Evolutionary conservation across 179 eudicot species (phyloP).

Genomic region (Heliamphora pulchella): DNA sequence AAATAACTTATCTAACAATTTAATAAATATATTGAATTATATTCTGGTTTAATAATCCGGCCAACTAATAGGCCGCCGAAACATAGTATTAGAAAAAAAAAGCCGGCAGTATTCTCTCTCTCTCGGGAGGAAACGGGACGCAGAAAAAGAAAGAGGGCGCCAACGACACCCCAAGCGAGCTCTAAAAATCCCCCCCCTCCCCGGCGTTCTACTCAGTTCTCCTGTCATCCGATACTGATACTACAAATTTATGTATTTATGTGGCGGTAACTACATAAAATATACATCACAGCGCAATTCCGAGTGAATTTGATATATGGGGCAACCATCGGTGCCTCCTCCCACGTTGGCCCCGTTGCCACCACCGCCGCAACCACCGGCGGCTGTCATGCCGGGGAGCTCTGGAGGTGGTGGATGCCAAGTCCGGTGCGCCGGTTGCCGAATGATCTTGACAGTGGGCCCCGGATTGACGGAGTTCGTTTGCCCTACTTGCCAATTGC

Average conservation of each 20-base stretch:
- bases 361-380: not conserved
- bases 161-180: conserved; percentile 7
- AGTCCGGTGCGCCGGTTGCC: conserved; percentile 18
- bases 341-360: not conserved
- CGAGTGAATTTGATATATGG: conserved; percentile 8
- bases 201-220: conserved; percentile 5
- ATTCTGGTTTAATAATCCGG: no score
- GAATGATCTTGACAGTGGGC: conserved; percentile 10
- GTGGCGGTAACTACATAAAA: no score
- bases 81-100: no score
- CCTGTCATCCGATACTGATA: not conserved
- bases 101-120: not conserved
- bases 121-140: not conserved
- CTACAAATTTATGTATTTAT: not conserved
- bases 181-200: not conserved
- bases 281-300: not conserved
- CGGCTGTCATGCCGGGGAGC: not conserved
- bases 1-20: no score
- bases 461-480: conserved; percentile 19
- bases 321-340: conserved; percentile 18
- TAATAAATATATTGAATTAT: no score
- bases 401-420: conserved; percentile 11
- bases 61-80: no score
- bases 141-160: not conserved
- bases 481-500: conserved; percentile 19